Evolutionary conservation across 1,284 basidiomycete species (phyloP), one percentile per base, ranked within the genome.

Genomic region (Ganoderma lingzhi): DNA sequence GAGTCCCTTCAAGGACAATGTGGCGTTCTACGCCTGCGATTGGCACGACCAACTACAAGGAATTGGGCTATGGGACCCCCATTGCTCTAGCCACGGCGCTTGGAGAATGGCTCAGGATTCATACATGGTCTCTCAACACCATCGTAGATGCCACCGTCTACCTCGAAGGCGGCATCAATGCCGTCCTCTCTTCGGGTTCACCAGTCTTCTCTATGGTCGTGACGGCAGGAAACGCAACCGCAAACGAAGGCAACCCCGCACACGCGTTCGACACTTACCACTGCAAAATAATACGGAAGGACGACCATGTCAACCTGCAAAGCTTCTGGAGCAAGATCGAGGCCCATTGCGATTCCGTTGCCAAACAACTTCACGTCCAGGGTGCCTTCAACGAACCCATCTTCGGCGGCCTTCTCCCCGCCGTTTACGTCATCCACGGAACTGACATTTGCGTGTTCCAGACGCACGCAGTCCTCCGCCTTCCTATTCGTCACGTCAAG

Each of bases 331-430:
- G 14, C 53, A 35, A 17, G 30, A 56, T 35, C 9, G 53, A 56
- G 30, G 30, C 30, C 6, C 53, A 56, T 9, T 56, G 30, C 17
- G 53, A 56, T 56, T 56, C 53, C 30, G 30, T 56, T 9, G 30
- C 30, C 28, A 56, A 56, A 14, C 53, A 56, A 32, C 53, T 56
- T 35, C 53, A 56, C 6, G 4, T 3, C 14, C 53, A 17, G 6
- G 30, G 30, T 35, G 32, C 14, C 53, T 32, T 56, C 30, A 30
- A 32, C 30, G 14, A 32, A 15, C 53, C 30, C 15, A 35, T 32
- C 53, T 56, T 56, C 15, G 53, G 53, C 17, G 53, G 53, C 53
- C 53, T 56, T 14, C 53, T 56, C 4, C 53, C 53, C 53, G 53
- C 53, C 32, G 3, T 30, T 15, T 56, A 35, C 30, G 15, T 35